Percentiles rank a stretch among this genome's conserved stretches.
Evolutionary conservation across 768 basidiomycete genomes (phyloP).

Genomic region (Lactifluus rugatus): DNA sequence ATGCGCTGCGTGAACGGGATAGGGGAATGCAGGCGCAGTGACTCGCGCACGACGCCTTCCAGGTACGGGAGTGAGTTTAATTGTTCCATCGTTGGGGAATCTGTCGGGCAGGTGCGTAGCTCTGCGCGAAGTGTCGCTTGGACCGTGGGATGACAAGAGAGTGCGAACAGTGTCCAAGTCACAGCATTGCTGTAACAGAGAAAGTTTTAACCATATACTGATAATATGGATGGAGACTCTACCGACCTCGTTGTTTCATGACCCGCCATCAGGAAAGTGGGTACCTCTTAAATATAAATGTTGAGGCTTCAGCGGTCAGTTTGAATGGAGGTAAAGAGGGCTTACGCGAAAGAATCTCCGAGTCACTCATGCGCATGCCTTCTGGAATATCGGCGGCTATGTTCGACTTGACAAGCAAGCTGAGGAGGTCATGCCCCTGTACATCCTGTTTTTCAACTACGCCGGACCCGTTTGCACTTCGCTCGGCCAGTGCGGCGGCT

Average conservation of each 20-base stretch:
- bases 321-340: neutral
- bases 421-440: constrained; percentile 18
- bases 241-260: constrained; percentile 23
- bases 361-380: constrained; percentile 23
- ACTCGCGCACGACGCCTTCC: constrained; percentile 27
- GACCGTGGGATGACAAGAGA: constrained; percentile 24
- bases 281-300: constrained; percentile 22
- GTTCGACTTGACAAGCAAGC: constrained; percentile 21
- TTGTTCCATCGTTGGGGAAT: constrained; percentile 22
- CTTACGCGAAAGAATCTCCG: constrained; percentile 26
- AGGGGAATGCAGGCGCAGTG: constrained; percentile 6
- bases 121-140: constrained; percentile 31
- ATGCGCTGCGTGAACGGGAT: constrained; percentile 21
- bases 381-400: constrained; percentile 25
- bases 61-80: constrained; percentile 27
- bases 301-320: neutral
- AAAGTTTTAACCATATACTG: neutral
- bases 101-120: constrained; percentile 18
- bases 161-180: constrained; percentile 28
- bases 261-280: constrained; percentile 27
- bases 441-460: constrained; percentile 15
- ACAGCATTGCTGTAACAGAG: constrained; percentile 22
- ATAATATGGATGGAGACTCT: no score
- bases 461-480: neutral
- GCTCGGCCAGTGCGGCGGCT: neutral